Evolutionary conservation across 257 asterid genomes (phyloP), one percentile per base, ranked within the genome.

Genomic region (Thymus quinquecostatus): DNA sequence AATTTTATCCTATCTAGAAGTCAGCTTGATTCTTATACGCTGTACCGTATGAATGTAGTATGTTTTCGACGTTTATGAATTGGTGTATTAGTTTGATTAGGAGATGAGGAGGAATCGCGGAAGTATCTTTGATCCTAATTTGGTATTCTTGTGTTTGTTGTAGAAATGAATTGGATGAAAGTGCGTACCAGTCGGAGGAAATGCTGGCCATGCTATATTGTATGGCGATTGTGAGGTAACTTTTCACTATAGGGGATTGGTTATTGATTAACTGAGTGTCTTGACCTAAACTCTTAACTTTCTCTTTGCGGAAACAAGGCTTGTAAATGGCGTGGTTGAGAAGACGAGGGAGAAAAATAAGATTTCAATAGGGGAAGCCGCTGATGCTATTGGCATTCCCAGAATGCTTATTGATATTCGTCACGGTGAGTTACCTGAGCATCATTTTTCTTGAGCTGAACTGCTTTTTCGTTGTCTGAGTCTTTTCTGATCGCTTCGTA

Each of bases 341-440:
- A 89, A 84, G 85, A 89, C 87, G 50, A 85, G 98, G 33, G 89
- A 86, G 79, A 88, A 86, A 81, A 79, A 81, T 53, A 86, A 82
- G 68, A 66, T 81, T 64, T 93, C 98, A 50, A 91, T 91, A 11
- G 96, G 91, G 59, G 95, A 85, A 79, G 97, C 97, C 30, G 98
- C 98, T 57, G 83, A 82, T 74, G 90, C 83, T 69, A 77, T 85
- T 64, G 94, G 88, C 69, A 80, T 93, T 77, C 98, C 96, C 58
- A 83, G 98, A 65, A 84, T 89, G 96, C 85, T 93, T 60, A 91
- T 93, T 56, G 98, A 93, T 79, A 84, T 93, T 77, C 97, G 98
- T 51, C 98, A 93, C 71, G 97, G 98, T 91, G 70, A 81, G 77
- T 60, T 44, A 65, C 44, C 60, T 43, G 43, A 44, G 32, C 72